Percentiles rank a stretch among this genome's conserved stretches.
These are phyloP conservation scores for Podosphaera xanthii DNA, from an alignment of 2,329 filamentous ascomycete genomes.

Conservation along the genomic window DNA sequence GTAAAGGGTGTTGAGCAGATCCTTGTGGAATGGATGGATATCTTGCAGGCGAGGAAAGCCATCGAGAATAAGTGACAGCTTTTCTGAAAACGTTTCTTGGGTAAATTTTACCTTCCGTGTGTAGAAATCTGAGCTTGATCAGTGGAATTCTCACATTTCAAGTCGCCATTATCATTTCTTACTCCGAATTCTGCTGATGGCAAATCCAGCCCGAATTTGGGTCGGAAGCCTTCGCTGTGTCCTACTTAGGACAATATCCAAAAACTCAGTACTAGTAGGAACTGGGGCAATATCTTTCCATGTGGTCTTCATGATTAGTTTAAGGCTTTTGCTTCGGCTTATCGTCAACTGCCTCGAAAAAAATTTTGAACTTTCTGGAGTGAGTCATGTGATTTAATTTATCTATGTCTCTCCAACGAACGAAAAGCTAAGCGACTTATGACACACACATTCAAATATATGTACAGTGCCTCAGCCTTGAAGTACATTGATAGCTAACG, in stretches of 20 bases:
- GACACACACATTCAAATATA: too few species aligned
- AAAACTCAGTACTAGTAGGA: slow-evolving; percentile 81
- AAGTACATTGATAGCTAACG: too few species aligned
- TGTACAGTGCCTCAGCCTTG: too few species aligned
- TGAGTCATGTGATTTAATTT: too few species aligned
- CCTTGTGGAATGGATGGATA: slow-evolving; percentile 78
- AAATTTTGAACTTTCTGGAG: too few species aligned
- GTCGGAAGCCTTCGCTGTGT: slow-evolving; percentile 85
- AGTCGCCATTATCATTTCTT: background rate
- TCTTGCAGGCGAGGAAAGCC: slow-evolving; percentile 83
- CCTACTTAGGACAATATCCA: slow-evolving; percentile 88
- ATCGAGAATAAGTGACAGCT: slow-evolving; percentile 73
- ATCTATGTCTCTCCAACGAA: too few species aligned
- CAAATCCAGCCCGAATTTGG: slow-evolving; percentile 87
- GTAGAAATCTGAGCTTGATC: slow-evolving; percentile 50
- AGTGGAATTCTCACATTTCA: slow-evolving; percentile 4
- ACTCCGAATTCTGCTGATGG: slow-evolving; percentile 76
- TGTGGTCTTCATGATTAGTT: slow-evolving; percentile 32
- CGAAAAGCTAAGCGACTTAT: too few species aligned
- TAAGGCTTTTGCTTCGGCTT: background rate
- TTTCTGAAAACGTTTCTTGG: slow-evolving; percentile 88
- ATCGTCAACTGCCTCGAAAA: too few species aligned
- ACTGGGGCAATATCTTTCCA: slow-evolving; percentile 70
- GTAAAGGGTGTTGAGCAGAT: slow-evolving; percentile 87
- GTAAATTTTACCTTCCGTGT: slow-evolving; percentile 97